Evolutionary conservation across 306 rosid species (phyloP), one percentile per base, ranked within the genome.

Genomic region (Gleditsia sinensis): DNA sequence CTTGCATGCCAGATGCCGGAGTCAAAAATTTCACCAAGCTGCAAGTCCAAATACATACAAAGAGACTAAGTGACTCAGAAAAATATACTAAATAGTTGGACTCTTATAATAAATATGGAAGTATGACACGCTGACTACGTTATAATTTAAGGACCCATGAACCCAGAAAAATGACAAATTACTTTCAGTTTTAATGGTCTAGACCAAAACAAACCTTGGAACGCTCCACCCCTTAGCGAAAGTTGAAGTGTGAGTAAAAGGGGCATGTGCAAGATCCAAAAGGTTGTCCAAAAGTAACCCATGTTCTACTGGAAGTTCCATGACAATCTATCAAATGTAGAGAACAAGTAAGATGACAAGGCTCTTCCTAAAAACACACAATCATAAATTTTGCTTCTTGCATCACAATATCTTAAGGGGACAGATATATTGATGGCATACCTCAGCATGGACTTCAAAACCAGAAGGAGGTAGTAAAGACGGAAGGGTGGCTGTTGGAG

Each of bases 191-290:
- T 33, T 5, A n/a, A 32, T 20, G 14, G 54, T 54, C 53, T 13
- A 45, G 20, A 54, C n/a, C 2, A 32, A 51, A 83, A 80, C 93
- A 51, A 80, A 95, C 99, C 98, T 95, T 13, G 99, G 99, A 68
- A 95, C 94, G 8, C 84, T 86, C 98, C 99, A 95, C 65, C 99
- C 99, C 81, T 95, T 92, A 10, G 99, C 99, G 9, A 95, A 95
- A 36, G 99, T 95, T 60, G 99, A 95, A 21, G 99, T 95, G 78
- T 95, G 99, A 68, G 99, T 95, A 77, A 95, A 95, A 36, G 99
- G 98, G 53, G 99, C 99, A 71, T 95, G 99, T 3, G 97, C 98
- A 76, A 95, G 99, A 89, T 95, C 99, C 84, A 95, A 83, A 75
- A 95, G 99, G 78, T 92, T 95, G 81, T 95, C 99, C 61, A 95